Evolutionary conservation across 495 filamentous ascomycete genomes (phyloP), one percentile per base, ranked within the genome.

Genomic region (Tuber microsphaerosporum): DNA sequence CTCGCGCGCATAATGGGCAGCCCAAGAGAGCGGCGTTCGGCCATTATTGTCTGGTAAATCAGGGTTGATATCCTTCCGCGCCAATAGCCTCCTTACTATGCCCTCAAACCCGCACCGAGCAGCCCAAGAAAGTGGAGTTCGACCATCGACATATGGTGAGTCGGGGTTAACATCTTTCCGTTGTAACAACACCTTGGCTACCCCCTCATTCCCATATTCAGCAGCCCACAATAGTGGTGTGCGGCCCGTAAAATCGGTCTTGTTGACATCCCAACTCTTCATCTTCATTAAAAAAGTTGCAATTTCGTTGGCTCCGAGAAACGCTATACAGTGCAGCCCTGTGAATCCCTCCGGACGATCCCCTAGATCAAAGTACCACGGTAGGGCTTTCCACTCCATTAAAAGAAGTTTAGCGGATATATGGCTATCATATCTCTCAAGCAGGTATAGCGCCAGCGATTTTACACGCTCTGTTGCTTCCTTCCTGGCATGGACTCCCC

Each of bases 241-340:
- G 1, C 56, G 56, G 14, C 56, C 56, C 56, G 56, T 65, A 65
- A 65, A 65, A 34, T 65, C 56, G 14, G 26, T 34, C 56, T 34
- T 65, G 56, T 65, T 65, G 26, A 65, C 56, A 65, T 65, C 56
- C 56, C 56, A 65, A 34, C 56, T 65, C 16, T 31, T 65, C 56
- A 34, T 65, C 26, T 34, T 65, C 14, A 65, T 17, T 16, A 65
- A 8, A 65, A 65, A 65, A 34, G 56, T 19, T 5, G 56, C 56
- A 65, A 34, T 65, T 65, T 65, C 56, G 56, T 65, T 34, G 14
- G 26, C 56, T 17, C 56, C 56, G 26, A 65, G 56, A 65, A 65
- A 65, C 14, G 56, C 56, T 34, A 65, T 65, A 26, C 56, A 65
- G 56, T 65, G 56, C 12, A 65, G 14, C 56, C 56, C 56, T 16